These are phyloP conservation scores for Cyanodermella asteris DNA, from an alignment of 2,329 filamentous ascomycete genomes.

Conservation along the genomic window DNA sequence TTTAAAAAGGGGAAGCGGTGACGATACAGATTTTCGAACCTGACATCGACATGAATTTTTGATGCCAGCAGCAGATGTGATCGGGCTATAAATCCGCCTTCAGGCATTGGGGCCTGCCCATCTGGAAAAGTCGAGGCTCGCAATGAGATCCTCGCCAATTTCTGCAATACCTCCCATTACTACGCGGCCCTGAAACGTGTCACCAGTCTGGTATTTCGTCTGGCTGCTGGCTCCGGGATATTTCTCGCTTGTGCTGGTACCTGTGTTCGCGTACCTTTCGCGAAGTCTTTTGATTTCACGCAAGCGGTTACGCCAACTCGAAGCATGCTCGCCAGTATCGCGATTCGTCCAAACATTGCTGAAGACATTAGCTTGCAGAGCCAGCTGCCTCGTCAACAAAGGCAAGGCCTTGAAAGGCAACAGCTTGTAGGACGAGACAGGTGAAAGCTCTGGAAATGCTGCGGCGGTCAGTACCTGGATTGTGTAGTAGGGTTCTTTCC, in stretches of 20 bases:
- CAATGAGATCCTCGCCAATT: conserved; percentile 3
- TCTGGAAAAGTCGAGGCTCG: conserved; percentile 7
- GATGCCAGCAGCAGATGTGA: no score
- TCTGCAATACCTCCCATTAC: conserved; percentile 7
- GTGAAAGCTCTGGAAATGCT: conserved; percentile 78
- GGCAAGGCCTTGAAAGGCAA: conserved; percentile 65
- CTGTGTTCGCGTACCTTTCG: conserved; percentile 37
- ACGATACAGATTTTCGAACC: no score
- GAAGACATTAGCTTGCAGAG: conserved; percentile 85
- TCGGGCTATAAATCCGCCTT: no score
- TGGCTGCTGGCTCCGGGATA: conserved; percentile 7
- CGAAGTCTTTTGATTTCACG: conserved; percentile 66
- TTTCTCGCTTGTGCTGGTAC: conserved; percentile 6
- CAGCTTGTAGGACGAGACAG: conserved; percentile 73
- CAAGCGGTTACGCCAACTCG: conserved; percentile 72
- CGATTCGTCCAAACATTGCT: conserved; percentile 70
- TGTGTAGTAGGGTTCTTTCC: conserved; percentile 42
- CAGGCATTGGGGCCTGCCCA: no score
- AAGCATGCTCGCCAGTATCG: conserved; percentile 55
- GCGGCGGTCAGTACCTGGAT: conserved; percentile 76
- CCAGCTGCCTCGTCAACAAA: conserved; percentile 66
- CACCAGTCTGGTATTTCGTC: conserved; percentile 4
- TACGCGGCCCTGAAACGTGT: conserved; percentile 5
- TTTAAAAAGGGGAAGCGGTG: no score
- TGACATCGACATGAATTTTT: no score